Base-by-base conservation (phyloP, 106 monocot species). In the Dioscorea zingiberensis region DNA sequence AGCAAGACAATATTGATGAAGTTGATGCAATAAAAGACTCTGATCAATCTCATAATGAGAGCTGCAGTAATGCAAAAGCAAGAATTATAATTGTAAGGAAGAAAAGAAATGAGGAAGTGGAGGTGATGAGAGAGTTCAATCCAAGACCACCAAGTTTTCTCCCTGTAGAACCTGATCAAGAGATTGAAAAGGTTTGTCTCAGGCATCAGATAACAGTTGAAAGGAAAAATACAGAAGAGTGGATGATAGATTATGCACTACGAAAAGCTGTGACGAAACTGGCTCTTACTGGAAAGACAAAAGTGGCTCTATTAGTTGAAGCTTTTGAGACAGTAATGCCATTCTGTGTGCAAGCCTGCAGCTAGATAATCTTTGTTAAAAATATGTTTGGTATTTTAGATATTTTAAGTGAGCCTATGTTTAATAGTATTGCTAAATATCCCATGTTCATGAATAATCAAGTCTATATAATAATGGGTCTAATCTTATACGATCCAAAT, bases 181-280 rank as follows among this genome's bases (percentile, higher is more conserved):
- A 85, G 48, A 77, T 64, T 54, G 93, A 93, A 49, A 85, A 67
- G 64, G 85, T 93, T n/a, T 82, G 82, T 71, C 83, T 93, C 29
- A 80, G 74, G 70, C 85, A 93, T 29, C 84, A 85, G 58, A 65
- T 55, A 73, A 65, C 73, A 68, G 85, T 87, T 24, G 93, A 69
- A 13, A 77, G 85, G 27, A 93, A 73, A 74, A 88, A 71, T 47
- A 64, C 87, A 1, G 87, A 85, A 58, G 93, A 93, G 60, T 93
- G 84, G 79, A 80, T 93, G 93, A 75, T 93, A 63, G 93, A 93
- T 58, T 78, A 73, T 44, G 87, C 87, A 45, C 87, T 93, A 18
- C 82, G 63, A 22, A 45, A 57, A 53, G 75, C 74, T 0, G 77
- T 93, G 9, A 73, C 68, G 32, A 85, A 80, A 27, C 54, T 93